Evolutionary conservation across 169 alveolate genomes (phyloP), one percentile per base, ranked within the genome.

Genomic region (Cryptosporidium xiaoi): DNA sequence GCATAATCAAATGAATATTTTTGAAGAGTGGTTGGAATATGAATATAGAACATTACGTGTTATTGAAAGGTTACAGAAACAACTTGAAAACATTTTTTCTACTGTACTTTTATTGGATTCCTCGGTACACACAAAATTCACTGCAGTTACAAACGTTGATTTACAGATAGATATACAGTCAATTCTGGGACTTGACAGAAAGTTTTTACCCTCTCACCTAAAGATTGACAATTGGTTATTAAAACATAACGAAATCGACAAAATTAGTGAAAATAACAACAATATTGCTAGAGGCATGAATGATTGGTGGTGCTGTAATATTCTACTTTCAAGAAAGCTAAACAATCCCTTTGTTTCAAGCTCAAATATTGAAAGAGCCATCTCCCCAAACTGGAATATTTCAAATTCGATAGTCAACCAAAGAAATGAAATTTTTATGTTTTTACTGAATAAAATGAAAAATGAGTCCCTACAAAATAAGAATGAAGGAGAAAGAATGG

Each of bases 261-360:
- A 60, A 20, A 66, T 34, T 0, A 3, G 18, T 1, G 77, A 15
- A 60, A 62, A 36, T 18, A 77, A 46, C 0, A 60, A 36, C 24
- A 31, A 44, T 16, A 60, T 77, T n/a, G 77, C 77, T 44, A 77
- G 69, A 60, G 64, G 71, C 16, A 40, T 77, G 4, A 60, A 62
- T 77, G 48, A 60, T 27, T 77, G 87, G 87, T 77, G 87, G 87
- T 48, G 64, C 40, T 29, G 46, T 48, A 77, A 77, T 56, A 36
- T 77, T 77, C 27, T 77, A n/a, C 64, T 77, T 12, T 60, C 87
- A 12, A 71, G 64, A 33, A 62, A 46, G 44, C 36, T 69, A 31
- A 69, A 69, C 29, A 69, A 53, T 15, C 83, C 83, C 6, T 51
- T 31, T 51, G 44, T 69, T n/a, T 51, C 55, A 56, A 55, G 12